Evolutionary conservation across 495 filamentous ascomycete species (phyloP).

Genomic region (Xanthoparmelia taractica): DNA sequence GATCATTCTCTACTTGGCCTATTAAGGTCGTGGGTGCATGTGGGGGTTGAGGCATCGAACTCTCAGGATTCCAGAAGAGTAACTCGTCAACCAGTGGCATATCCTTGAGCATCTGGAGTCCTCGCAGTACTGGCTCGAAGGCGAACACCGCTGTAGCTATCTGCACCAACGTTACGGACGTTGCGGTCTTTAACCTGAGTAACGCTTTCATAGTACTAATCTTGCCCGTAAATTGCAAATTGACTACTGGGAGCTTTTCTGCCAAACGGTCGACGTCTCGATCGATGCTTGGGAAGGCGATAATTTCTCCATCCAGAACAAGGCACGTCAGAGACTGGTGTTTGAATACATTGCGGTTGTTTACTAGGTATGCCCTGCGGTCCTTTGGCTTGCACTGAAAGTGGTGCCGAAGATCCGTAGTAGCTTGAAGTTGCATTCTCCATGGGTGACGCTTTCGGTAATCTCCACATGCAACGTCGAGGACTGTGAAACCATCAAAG

Average conservation of each 20-base stretch:
- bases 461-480: conserved; percentile 29
- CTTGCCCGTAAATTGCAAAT: conserved; percentile 44
- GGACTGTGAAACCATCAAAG: conserved; percentile 30
- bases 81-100: conserved; percentile 48
- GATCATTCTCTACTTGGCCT: conserved; percentile 19
- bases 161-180: conserved; percentile 38
- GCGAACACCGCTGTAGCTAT: conserved; percentile 63
- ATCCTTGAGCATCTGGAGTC: conserved; percentile 49
- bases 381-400: conserved; percentile 23
- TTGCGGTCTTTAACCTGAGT: conserved; percentile 31
- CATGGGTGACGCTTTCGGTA: conserved; percentile 32
- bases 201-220: conserved; percentile 38
- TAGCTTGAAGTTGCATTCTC: conserved; percentile 39
- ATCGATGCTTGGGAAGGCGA: conserved; percentile 56
- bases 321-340: conserved; percentile 58
- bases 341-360: conserved; percentile 45
- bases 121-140: conserved; percentile 59
- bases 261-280: conserved; percentile 48
- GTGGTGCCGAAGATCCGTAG: conserved; percentile 41
- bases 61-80: conserved; percentile 31
- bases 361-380: conserved; percentile 41
- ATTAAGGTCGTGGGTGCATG: conserved; percentile 27
- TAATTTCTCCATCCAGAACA: conserved; percentile 40
- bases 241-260: conserved; percentile 40
- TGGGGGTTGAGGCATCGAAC: conserved; percentile 21